A percentile compares a stretch with the other conserved stretches of the same genome.
Evolutionary conservation across 1,284 basidiomycete genomes (phyloP).

Genomic region (Sparassis latifolia): DNA sequence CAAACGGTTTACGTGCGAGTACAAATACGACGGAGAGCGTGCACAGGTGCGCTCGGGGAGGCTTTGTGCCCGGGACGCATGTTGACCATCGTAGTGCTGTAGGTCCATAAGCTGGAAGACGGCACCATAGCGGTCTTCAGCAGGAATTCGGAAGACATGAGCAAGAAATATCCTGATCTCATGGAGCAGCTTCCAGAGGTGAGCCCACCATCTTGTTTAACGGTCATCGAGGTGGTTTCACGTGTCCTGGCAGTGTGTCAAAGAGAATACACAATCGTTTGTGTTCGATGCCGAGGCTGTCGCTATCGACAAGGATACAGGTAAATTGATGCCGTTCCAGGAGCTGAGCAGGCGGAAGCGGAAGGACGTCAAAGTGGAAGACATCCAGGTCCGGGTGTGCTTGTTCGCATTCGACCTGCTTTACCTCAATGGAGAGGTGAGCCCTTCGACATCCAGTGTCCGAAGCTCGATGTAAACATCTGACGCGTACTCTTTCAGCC

Average conservation of each 20-base stretch:
- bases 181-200: slow-evolving; percentile 89
- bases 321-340: slow-evolving; percentile 93
- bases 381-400: slow-evolving; percentile 94
- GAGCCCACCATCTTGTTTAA: slow-evolving; percentile 17
- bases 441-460: not conserved
- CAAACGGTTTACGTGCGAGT: slow-evolving; percentile 97
- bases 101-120: slow-evolving; percentile 80
- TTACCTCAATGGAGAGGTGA: slow-evolving; percentile 85
- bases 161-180: slow-evolving; percentile 97
- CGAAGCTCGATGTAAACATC: not conserved
- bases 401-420: slow-evolving; percentile 95
- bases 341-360: slow-evolving; percentile 93
- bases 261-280: slow-evolving; percentile 77
- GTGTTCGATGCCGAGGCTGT: slow-evolving; percentile 97
- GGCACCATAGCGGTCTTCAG: slow-evolving; percentile 88
- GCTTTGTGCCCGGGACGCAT: too few relatives aligned
- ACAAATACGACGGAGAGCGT: slow-evolving; percentile 99
- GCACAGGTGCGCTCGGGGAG: slow-evolving; percentile 61
- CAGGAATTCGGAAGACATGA: slow-evolving; percentile 99
- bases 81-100: not conserved
- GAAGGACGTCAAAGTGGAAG: slow-evolving; percentile 95
- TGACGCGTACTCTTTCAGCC: slow-evolving; percentile 36
- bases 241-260: slow-evolving; percentile 61
- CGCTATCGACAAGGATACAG: slow-evolving; percentile 83
- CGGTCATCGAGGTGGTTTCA: too few relatives aligned